These are phyloP conservation scores for Monilinia fructicola DNA, from an alignment of 2,329 filamentous ascomycete species.

Conservation along the genomic window DNA sequence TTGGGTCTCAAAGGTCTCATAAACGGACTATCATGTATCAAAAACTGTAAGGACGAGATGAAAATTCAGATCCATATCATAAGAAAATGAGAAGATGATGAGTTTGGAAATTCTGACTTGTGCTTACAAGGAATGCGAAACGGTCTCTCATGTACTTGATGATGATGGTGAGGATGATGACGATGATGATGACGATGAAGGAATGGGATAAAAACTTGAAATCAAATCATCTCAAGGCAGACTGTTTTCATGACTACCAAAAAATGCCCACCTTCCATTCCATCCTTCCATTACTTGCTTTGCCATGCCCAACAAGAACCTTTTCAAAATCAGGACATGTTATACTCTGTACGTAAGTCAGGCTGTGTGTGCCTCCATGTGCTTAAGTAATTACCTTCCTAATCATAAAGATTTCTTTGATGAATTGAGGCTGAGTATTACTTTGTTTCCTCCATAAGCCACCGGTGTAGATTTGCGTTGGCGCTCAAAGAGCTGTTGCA, in stretches of 20 bases:
- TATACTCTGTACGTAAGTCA: not conserved
- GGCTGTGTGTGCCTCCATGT: slow-evolving; percentile 18
- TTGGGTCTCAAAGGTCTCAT: slow-evolving; percentile 10
- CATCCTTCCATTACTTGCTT: not conserved
- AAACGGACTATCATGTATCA: slow-evolving; percentile 14
- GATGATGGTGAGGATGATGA: not conserved
- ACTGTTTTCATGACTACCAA: not conserved
- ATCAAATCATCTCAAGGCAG: slow-evolving; percentile 13
- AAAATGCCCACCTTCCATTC: not conserved
- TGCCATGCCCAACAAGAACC: not conserved
- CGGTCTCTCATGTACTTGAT: not conserved
- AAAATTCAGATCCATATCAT: not conserved
- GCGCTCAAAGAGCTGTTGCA: not conserved
- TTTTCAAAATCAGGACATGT: not conserved
- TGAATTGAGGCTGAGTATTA: slow-evolving; percentile 13
- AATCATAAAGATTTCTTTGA: not conserved
- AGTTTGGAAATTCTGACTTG: not conserved
- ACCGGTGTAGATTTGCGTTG: slow-evolving; percentile 13
- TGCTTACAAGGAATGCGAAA: not conserved
- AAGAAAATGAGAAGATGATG: not conserved
- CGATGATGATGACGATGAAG: not conserved
- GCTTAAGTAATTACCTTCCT: slow-evolving; percentile 1
- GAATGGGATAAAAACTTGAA: slow-evolving; percentile 12
- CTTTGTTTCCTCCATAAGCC: slow-evolving; percentile 5
- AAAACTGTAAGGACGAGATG: not conserved